phyloP scores from a whole-genome alignment of 2,329 filamentous ascomycete species.

The Hypomyces perniciosus region DNA sequence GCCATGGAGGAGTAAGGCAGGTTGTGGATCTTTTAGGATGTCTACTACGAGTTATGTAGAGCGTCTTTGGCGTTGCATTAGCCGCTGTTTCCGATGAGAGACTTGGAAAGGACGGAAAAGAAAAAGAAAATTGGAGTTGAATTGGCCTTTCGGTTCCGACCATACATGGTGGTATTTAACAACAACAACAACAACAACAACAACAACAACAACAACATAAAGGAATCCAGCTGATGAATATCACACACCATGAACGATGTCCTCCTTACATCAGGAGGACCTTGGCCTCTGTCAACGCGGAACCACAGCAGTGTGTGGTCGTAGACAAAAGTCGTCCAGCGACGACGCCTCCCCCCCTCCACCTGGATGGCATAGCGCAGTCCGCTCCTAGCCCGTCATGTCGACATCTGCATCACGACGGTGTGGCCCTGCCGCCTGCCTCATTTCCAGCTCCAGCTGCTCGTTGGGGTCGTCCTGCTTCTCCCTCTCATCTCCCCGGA shows the following conservation, averaged over 20 bases:
- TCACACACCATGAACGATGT: no score
- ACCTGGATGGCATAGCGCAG: background rate
- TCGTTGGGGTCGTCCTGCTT: conserved; percentile 40
- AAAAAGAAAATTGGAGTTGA: background rate
- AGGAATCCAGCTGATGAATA: background rate
- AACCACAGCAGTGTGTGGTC: background rate
- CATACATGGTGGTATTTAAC: background rate
- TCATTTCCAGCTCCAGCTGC: conserved; percentile 51
- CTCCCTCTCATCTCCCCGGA: conserved; percentile 19
- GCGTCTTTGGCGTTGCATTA: background rate
- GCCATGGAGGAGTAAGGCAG: conserved; percentile 53
- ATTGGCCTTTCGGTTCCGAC: background rate
- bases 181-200: no score
- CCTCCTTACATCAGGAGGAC: background rate
- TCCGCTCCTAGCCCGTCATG: conserved; percentile 48
- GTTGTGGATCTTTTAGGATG: background rate
- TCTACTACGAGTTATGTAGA: no score
- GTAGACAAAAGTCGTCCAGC: background rate
- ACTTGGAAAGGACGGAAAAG: background rate
- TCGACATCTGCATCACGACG: conserved; percentile 50
- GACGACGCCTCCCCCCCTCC: background rate
- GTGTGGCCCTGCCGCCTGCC: conserved; percentile 35
- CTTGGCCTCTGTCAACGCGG: background rate
- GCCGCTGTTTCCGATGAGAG: background rate
- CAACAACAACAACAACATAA: background rate